A percentile compares a stretch with the other conserved stretches of the same genome.
phyloP scores from a whole-genome alignment of 192 early-diverging fungal genomes.

The Backusella tarrabulga region DNA sequence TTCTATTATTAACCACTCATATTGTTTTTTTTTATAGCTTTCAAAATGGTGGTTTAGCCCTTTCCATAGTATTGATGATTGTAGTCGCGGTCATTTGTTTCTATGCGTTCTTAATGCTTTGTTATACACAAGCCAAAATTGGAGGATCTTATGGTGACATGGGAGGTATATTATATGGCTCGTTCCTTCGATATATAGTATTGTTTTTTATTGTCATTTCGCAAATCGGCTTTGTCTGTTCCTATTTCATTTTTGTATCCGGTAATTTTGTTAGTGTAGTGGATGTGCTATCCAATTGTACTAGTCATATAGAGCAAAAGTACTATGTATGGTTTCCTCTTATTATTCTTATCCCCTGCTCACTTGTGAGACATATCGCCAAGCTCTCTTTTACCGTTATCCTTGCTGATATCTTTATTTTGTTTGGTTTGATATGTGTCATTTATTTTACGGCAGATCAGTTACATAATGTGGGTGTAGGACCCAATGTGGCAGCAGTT shows the following conservation, averaged over 20 bases:
- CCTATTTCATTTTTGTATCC: constrained; percentile 86
- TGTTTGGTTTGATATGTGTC: constrained; percentile 65
- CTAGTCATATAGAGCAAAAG: constrained; percentile 54
- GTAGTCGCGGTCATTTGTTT: constrained; percentile 59
- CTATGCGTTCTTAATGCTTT: constrained; percentile 49
- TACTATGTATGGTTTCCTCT: constrained; percentile 79
- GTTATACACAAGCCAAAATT: constrained; percentile 47
- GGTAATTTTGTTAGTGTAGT: constrained; percentile 75
- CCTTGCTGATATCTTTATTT: constrained; percentile 73
- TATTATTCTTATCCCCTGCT: constrained; percentile 65
- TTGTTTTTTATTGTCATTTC: constrained; percentile 61
- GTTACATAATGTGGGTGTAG: constrained; percentile 42
- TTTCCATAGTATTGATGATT: constrained; percentile 59
- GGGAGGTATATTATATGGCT: constrained; percentile 52
- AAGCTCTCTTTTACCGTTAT: constrained; percentile 57
- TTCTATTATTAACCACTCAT: background rate
- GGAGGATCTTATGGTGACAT: constrained; percentile 62
- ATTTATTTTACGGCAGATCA: constrained; percentile 56
- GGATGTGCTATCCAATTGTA: constrained; percentile 63
- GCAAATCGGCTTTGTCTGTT: constrained; percentile 85
- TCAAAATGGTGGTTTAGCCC: constrained; percentile 61
- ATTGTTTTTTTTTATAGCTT: constrained; percentile 29
- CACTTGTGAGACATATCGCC: constrained; percentile 66
- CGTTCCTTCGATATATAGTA: constrained; percentile 4
- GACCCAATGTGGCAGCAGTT: constrained; percentile 53